These are phyloP conservation scores for Panaeolus papilionaceus DNA, from an alignment of 768 basidiomycete genomes.

Conservation along the genomic window DNA sequence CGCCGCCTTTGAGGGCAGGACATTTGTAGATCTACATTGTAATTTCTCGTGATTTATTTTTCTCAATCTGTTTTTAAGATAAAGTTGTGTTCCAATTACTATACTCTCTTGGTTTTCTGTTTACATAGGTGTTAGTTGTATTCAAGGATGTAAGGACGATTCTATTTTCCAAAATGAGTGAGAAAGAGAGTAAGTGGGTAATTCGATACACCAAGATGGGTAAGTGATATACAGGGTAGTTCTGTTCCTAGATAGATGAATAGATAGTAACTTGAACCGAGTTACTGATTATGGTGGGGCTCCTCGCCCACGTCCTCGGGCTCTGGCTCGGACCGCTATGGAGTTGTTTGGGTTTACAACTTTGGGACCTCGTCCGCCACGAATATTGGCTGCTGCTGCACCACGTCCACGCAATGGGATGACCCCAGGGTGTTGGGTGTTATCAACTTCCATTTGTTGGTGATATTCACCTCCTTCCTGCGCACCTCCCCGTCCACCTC, in stretches of 20 bases:
- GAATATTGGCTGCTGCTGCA: constrained; percentile 6
- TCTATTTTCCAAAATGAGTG: not conserved
- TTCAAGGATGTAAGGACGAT: constrained; percentile 1
- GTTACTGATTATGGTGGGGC: not conserved
- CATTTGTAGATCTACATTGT: constrained; percentile 19
- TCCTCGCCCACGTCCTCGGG: constrained; percentile 1
- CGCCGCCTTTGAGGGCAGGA: constrained; percentile 49
- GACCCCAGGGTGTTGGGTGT: not conserved
- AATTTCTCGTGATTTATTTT: not conserved
- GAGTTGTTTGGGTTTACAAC: not conserved
- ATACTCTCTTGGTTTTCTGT: not conserved
- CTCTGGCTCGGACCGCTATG: constrained; percentile 2
- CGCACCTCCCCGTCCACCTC: not conserved
- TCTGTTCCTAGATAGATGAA: not conserved
- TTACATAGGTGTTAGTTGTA: not conserved
- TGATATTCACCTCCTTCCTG: not conserved
- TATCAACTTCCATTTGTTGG: constrained; percentile 17
- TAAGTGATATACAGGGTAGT: constrained; percentile 1
- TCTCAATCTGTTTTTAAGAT: not conserved
- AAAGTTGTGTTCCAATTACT: not conserved
- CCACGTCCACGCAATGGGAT: constrained; percentile 5
- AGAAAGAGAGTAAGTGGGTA: not conserved
- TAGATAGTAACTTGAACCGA: not conserved
- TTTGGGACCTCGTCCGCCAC: constrained; percentile 8
- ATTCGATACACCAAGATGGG: not conserved